Base-by-base conservation (phyloP, 345 rosid genomes). In the Brassica nigra region DNA sequence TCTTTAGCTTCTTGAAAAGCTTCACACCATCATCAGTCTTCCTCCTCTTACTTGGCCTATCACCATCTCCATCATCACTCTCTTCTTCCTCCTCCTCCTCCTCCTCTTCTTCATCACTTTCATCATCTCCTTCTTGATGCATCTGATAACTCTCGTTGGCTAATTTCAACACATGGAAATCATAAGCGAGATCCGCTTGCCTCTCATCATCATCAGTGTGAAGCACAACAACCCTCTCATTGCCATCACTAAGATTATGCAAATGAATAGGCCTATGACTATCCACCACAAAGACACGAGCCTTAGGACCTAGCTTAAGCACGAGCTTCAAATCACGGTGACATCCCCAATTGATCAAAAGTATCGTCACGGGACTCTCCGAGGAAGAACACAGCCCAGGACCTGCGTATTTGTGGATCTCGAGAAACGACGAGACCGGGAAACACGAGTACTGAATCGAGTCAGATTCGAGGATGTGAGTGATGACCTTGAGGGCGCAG, bases 231-330 rank as follows among this genome's bases (percentile, higher is more conserved):
- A 95, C 98, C 58, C 80, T 90, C 23, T 90, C 83, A 87, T 95
- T 95, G 33, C 74, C 76, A 59, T 89, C 90, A 44, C 92, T 87
- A 79, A 95, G 76, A 62, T 95, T 95, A 81, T 88, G 95, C 88
- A 95, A 81, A 84, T 95, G 99, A 80, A 93, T 91, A 4, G 97
- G 99, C 4, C 99, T 84, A 52, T 95, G 99, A 76, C 98, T 88
- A 85, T 95, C 99, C 10, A 95, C 90, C 0, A 91, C 97, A 37
- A 95, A 95, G 71, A 91, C 94, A 71, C 89, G 81, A 8, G 83
- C 90, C 3, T 80, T 72, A 0, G 90, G 78, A 5, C 93, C 98
- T 63, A 93, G 71, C 61, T 83, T 82, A 34, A 95, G 86, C 76
- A 87, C 76, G 58, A 55, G 23, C 75, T 84, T 83, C 80, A 95